A percentile compares a stretch with the other conserved stretches of the same genome.
Conservation (phyloP, 1,284 basidiomycete genomes). For the Irpex sp. region DNA sequence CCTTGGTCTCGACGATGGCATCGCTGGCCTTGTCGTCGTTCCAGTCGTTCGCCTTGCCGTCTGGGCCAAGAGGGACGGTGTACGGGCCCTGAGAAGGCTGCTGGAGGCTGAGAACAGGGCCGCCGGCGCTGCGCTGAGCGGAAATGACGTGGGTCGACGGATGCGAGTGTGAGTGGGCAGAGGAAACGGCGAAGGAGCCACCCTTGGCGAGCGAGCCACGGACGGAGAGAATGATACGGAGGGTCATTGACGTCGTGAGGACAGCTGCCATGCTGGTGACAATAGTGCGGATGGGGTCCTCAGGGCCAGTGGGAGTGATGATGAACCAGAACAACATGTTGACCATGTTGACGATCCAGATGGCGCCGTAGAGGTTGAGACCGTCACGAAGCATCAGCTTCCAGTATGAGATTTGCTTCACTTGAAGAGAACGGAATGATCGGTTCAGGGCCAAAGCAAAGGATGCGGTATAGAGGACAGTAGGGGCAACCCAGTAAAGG, state of each 20-base stretch:
- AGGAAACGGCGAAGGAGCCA: constrained; percentile 55
- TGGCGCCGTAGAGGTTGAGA: constrained; percentile 74
- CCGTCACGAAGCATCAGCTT: constrained; percentile 85
- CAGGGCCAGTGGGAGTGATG: constrained; percentile 53
- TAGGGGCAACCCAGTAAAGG: constrained; percentile 76
- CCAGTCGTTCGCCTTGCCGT: constrained; percentile 45
- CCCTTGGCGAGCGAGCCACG: constrained; percentile 66
- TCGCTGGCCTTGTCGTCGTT: constrained; percentile 46
- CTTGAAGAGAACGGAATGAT: constrained; percentile 55
- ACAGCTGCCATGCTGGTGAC: constrained; percentile 78
- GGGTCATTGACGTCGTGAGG: constrained; percentile 78
- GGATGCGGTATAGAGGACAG: constrained; percentile 64
- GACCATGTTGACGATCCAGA: constrained; percentile 73
- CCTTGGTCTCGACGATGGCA: constrained; percentile 47
- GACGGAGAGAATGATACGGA: constrained; percentile 77
- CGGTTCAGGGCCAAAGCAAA: constrained; percentile 62
- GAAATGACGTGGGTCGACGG: constrained; percentile 45
- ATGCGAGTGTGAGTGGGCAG: constrained; percentile 18
- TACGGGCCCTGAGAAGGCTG: constrained; percentile 33
- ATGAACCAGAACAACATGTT: constrained; percentile 83
- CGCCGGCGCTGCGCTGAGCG: constrained; percentile 30
- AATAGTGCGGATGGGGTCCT: constrained; percentile 74
- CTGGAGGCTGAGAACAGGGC: constrained; percentile 32
- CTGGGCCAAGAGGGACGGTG: constrained; percentile 65
- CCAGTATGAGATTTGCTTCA: constrained; percentile 63